Base-by-base conservation (phyloP, 2,329 filamentous ascomycete genomes). In the Sporothrix brasiliensis region DNA sequence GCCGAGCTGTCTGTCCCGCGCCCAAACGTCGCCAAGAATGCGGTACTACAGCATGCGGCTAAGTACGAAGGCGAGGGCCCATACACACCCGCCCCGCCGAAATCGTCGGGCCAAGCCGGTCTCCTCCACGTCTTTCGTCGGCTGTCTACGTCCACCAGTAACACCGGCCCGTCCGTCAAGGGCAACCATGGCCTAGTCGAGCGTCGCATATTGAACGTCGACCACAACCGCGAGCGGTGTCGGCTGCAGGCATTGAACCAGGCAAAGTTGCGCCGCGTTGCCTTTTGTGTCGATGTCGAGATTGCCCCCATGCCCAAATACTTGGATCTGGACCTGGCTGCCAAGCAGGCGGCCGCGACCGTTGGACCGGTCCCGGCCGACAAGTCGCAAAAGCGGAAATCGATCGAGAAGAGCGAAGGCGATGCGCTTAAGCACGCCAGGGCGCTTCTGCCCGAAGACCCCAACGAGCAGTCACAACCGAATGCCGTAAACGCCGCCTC, bases 201-300 rank as follows among this genome's bases (percentile, higher is more conserved):
- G 75, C 87, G 95, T 65, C 88, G 85, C 74, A 85, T 97, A 9
- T 83, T 98, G 82, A 99, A 99, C 77, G 85, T 97, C 58, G 93
- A 98, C 77, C 88, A 83, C 10, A 86, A 90, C 74, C 88, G 95
- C 54, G 89, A 94, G 77, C 85, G 95, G 73, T 97, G 93, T 78
- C 85, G 88, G 30, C 88, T 98, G 41, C 83, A 87, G 4, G 94
- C 97, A 74, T 83, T 99, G 61, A 89, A 93, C 74, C 88, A 90
- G 76, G 87, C 88, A 65, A 97, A 95, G 78, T 80, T 99, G 72
- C 88, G 93, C 69, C 88, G 93, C 68, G 95, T 99, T 0, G 92
- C 94, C 0, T 99, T 99, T 77, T 97, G 92, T 75, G 95, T 99
- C 2, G 95, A 99, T 77, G 94, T 99, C 4, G 95, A 99, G 79